Conservation (phyloP, 176 grass and related monocot species). For the Triticum turgidum region DNA sequence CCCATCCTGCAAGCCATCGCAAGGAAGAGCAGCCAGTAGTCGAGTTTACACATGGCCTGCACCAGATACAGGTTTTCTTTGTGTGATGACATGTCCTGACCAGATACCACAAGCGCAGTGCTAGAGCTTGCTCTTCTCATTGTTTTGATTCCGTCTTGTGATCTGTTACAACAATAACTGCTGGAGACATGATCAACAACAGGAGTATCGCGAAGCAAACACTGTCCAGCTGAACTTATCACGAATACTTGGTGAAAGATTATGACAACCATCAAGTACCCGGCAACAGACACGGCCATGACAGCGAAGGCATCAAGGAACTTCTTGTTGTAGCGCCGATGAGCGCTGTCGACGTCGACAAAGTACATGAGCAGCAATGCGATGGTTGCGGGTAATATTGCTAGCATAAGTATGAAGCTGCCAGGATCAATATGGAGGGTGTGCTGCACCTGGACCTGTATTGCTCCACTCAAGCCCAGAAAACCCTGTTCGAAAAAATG, state of each 20-base stretch:
- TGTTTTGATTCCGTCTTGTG: slow-evolving; percentile 3
- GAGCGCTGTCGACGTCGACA: slow-evolving; percentile 39
- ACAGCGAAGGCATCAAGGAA: slow-evolving; percentile 73
- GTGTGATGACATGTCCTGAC: slow-evolving; percentile 9
- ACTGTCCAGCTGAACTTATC: slow-evolving; percentile 41
- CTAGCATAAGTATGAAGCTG: slow-evolving; percentile 77
- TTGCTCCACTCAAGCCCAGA: slow-evolving; percentile 78
- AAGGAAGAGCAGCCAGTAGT: slow-evolving; percentile 73
- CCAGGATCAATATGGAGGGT: slow-evolving; percentile 44
- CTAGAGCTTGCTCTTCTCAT: slow-evolving; percentile 10
- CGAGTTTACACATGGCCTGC: slow-evolving; percentile 48
- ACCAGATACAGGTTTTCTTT: slow-evolving; percentile 47
- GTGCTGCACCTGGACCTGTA: slow-evolving; percentile 22
- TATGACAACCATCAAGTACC: slow-evolving; percentile 81
- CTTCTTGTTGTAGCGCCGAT: slow-evolving; percentile 54
- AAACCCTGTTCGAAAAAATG: slow-evolving; percentile 55
- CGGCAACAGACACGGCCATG: slow-evolving; percentile 58
- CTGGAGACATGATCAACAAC: slow-evolving; percentile 51
- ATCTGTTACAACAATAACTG: slow-evolving; percentile 21
- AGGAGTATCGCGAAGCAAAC: slow-evolving; percentile 53
- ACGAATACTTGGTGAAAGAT: slow-evolving; percentile 49
- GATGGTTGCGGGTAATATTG: slow-evolving; percentile 53
- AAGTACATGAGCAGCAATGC: slow-evolving; percentile 67
- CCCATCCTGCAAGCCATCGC: slow-evolving; percentile 70
- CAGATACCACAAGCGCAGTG: background rate